phyloP scores from a whole-genome alignment of 106 monocot species.

The Dioscorea alata region DNA sequence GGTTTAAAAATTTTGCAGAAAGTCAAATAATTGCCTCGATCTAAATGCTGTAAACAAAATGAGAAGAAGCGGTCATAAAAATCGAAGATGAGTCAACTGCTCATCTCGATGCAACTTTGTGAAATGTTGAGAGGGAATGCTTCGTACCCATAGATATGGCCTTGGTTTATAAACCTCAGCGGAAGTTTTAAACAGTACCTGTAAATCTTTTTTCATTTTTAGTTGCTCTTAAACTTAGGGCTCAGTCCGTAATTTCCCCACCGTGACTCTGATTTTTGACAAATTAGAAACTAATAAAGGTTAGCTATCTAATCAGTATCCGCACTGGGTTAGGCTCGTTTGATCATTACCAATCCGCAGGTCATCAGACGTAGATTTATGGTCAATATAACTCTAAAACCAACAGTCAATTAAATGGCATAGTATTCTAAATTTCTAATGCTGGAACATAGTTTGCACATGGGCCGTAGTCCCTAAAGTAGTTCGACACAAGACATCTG shows the following conservation, averaged over 20 bases:
- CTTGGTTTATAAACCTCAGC: constrained; percentile 38
- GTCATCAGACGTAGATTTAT: not conserved
- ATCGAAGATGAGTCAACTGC: not conserved
- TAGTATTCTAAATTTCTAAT: not conserved
- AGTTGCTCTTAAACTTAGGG: constrained; percentile 46
- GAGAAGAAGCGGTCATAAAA: not conserved
- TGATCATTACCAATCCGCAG: not conserved
- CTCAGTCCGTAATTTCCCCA: constrained; percentile 71
- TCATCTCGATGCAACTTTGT: not conserved
- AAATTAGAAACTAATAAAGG: constrained; percentile 18
- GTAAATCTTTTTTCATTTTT: constrained; percentile 42
- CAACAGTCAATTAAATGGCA: not conserved
- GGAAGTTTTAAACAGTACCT: constrained; percentile 64
- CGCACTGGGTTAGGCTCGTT: too few species aligned
- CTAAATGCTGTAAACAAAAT: constrained; percentile 29
- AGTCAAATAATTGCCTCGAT: too few species aligned
- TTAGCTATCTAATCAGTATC: not conserved
- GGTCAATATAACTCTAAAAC: not conserved
- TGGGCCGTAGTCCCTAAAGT: too few species aligned
- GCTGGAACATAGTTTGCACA: not conserved
- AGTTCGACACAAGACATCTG: too few species aligned
- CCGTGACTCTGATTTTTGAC: constrained; percentile 18
- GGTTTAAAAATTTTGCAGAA: constrained; percentile 60
- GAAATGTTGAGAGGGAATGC: not conserved
- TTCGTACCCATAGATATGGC: not conserved